A percentile compares a stretch with the other conserved stretches of the same genome.
Evolutionary conservation across 208 protist species (phyloP).

Genomic region (Acanthamoeba culbertsoni): DNA sequence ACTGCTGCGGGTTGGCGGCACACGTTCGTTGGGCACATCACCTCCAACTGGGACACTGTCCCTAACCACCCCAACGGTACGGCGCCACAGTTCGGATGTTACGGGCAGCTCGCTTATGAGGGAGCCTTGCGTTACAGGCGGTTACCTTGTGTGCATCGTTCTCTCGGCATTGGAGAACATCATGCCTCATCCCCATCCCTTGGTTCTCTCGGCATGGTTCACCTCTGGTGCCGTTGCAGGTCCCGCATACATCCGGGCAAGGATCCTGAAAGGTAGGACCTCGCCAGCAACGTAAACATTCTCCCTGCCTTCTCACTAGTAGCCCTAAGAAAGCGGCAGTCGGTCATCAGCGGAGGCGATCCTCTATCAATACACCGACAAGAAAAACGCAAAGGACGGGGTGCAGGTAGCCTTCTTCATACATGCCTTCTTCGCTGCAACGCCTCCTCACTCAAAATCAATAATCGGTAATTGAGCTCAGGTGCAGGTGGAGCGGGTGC

Average conservation of each 20-base stretch:
- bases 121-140: neutral
- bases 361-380: neutral
- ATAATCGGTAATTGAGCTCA: too few species aligned
- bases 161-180: neutral
- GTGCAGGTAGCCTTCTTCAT: too few species aligned
- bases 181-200: neutral
- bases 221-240: neutral
- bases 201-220: neutral
- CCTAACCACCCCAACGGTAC: neutral
- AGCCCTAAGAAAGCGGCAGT: neutral
- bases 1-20: neutral
- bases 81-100: neutral
- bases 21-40: neutral
- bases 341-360: neutral
- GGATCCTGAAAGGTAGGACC: neutral
- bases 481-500: neutral
- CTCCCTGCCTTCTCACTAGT: neutral
- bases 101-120: too few species aligned
- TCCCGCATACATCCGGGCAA: neutral
- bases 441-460: neutral
- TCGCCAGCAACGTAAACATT: too few species aligned
- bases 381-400: neutral
- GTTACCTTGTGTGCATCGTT: neutral
- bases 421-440: neutral
- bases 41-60: neutral